phyloP scores from a whole-genome alignment of 345 rosid species.

The Zanthoxylum bungeanum region DNA sequence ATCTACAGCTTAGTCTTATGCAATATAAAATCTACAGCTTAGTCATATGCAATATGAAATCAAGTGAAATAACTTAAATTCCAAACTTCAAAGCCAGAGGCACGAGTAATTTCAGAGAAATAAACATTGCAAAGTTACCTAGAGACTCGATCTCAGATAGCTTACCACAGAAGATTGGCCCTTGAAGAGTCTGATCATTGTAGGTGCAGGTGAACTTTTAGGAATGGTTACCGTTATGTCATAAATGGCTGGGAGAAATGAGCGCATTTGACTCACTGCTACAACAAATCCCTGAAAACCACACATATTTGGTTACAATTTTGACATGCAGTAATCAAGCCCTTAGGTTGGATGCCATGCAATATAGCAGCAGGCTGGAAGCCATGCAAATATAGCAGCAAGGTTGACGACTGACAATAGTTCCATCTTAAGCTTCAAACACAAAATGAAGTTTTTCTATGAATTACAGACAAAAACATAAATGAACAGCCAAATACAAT shows the following conservation, averaged over 20 bases:
- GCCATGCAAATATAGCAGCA: neutral
- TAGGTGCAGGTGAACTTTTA: constrained; percentile 71
- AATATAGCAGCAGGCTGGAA: too few relatives aligned
- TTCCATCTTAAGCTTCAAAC: neutral
- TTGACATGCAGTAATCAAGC: too few relatives aligned
- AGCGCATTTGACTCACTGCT: constrained; percentile 87
- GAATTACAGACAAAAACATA: neutral
- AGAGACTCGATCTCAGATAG: constrained; percentile 6
- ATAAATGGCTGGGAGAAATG: constrained; percentile 94
- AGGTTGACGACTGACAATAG: neutral
- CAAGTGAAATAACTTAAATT: neutral
- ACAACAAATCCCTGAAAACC: constrained; percentile 87
- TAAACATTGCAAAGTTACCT: neutral
- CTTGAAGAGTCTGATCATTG: constrained; percentile 75
- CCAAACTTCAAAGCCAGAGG: neutral
- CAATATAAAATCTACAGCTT: too few relatives aligned
- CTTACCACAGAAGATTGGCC: constrained; percentile 92
- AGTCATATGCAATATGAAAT: too few relatives aligned
- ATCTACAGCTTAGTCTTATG: too few relatives aligned
- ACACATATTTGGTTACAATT: constrained; percentile 9
- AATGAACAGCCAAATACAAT: neutral
- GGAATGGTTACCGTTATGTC: constrained; percentile 84
- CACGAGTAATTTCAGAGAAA: neutral
- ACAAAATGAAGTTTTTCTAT: neutral
- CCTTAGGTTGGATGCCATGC: neutral